phyloP scores from a whole-genome alignment of 148 eudicot species.

The Dianthus caryophyllus region DNA sequence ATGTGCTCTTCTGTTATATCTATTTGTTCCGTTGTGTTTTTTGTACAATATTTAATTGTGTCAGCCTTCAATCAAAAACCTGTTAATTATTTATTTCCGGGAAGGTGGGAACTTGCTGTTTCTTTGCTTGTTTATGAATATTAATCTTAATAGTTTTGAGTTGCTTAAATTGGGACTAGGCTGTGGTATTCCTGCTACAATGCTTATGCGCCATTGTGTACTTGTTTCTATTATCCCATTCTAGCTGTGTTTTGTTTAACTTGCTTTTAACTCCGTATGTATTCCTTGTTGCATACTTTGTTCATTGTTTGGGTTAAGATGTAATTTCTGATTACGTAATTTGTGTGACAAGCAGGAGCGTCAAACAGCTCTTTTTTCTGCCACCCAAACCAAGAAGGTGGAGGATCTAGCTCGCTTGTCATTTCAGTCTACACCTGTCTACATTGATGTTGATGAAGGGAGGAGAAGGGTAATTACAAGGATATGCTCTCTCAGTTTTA shows the following conservation, averaged over 20 bases:
- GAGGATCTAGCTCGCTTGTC: slow-evolving; percentile 92
- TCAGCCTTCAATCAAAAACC: background rate
- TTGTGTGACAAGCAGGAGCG: slow-evolving; percentile 46
- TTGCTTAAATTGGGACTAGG: background rate
- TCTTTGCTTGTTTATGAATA: background rate
- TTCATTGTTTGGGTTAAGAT: background rate
- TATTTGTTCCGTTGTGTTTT: background rate
- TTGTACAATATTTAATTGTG: background rate
- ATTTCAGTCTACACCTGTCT: slow-evolving; percentile 62
- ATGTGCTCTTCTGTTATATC: too few relatives aligned
- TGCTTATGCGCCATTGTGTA: background rate
- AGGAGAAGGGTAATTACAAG: slow-evolving; percentile 61
- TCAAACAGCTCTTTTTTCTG: slow-evolving; percentile 96
- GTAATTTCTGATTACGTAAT: slow-evolving; percentile 11
- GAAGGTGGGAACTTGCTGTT: background rate
- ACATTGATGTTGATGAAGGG: slow-evolving; percentile 84
- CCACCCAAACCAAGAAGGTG: slow-evolving; percentile 96
- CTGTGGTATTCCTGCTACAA: background rate
- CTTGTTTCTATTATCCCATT: background rate
- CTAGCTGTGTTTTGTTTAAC: background rate
- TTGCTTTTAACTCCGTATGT: background rate
- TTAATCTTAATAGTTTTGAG: background rate
- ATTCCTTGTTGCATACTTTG: background rate
- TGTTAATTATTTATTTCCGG: background rate
- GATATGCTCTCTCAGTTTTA: background rate